These are phyloP conservation scores for Thyridium curvatum DNA, from an alignment of 2,329 filamentous ascomycete genomes.

Conservation along the genomic window DNA sequence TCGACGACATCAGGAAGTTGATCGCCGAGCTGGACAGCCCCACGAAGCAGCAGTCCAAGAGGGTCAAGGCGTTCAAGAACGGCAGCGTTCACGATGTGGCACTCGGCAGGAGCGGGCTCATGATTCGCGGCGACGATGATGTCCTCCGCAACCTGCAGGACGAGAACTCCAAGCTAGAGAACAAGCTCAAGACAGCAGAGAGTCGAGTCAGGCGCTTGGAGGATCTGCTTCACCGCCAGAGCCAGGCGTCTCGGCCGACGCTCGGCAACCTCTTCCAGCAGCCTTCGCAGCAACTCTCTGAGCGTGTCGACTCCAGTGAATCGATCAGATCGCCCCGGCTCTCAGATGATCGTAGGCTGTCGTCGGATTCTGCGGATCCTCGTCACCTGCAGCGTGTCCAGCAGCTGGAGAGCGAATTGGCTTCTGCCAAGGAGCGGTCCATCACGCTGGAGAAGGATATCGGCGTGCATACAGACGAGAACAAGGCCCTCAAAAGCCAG, in stretches of 20 bases:
- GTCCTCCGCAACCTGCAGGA: constrained; percentile 70
- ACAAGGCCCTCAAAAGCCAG: constrained; percentile 57
- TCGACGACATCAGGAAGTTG: constrained; percentile 68
- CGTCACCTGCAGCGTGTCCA: constrained; percentile 40
- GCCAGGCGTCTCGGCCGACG: constrained; percentile 48
- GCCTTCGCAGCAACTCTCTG: constrained; percentile 36
- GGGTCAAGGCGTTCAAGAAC: constrained; percentile 91
- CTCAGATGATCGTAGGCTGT: constrained; percentile 36
- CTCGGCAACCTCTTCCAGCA: constrained; percentile 49
- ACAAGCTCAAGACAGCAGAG: constrained; percentile 72
- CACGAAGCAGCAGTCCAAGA: constrained; percentile 78
- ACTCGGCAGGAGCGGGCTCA: constrained; percentile 76
- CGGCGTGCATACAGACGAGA: constrained; percentile 46
- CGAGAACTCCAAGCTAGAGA: constrained; percentile 71
- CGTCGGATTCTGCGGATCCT: constrained; percentile 39
- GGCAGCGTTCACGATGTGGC: constrained; percentile 90
- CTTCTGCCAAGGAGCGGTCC: constrained; percentile 56
- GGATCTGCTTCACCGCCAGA: constrained; percentile 83
- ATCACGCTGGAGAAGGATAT: constrained; percentile 66
- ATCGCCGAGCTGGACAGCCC: constrained; percentile 75
- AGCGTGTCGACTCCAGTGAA: constrained; percentile 42
- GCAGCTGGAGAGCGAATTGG: constrained; percentile 71
- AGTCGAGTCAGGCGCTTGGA: constrained; percentile 88
- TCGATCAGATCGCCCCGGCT: constrained; percentile 37
- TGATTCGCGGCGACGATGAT: constrained; percentile 85